Evolutionary conservation across 2,329 filamentous ascomycete genomes (phyloP).

Genomic region (Cladosporium sp.): DNA sequence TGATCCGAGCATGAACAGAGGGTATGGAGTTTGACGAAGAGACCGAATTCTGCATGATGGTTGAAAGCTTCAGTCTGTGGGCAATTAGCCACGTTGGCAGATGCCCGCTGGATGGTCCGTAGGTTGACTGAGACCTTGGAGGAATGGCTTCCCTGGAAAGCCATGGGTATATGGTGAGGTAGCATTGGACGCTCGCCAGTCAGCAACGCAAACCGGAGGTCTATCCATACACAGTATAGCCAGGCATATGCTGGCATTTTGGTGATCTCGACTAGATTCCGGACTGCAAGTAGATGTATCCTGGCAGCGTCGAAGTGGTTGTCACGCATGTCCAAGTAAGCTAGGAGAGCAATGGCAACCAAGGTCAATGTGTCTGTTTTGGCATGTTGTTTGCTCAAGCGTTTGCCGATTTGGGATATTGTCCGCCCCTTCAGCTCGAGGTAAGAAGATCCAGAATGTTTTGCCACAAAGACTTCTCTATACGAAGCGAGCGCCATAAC

Average conservation of each 20-base stretch:
- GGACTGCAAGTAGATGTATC: not conserved
- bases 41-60: not conserved
- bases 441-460: not conserved
- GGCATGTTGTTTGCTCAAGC: not conserved
- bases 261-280: not conserved
- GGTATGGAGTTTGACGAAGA: not conserved
- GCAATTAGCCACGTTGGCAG: not conserved
- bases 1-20: not conserved
- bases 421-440: not conserved
- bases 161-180: not conserved
- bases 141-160: not conserved
- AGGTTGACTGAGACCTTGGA: not conserved
- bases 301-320: not conserved
- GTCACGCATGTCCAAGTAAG: conserved; percentile 1
- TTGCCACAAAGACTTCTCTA: not conserved
- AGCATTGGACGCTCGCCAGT: not conserved
- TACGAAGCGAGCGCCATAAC: not conserved
- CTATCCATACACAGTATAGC: conserved; percentile 5
- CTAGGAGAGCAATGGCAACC: conserved; percentile 1
- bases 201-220: not conserved
- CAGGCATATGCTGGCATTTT: not conserved
- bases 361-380: not conserved
- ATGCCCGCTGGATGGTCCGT: not conserved
- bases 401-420: not conserved
- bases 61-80: not conserved